Evolutionary conservation across 768 basidiomycete species (phyloP).

Genomic region (Strobilomyces echinocephalus): DNA sequence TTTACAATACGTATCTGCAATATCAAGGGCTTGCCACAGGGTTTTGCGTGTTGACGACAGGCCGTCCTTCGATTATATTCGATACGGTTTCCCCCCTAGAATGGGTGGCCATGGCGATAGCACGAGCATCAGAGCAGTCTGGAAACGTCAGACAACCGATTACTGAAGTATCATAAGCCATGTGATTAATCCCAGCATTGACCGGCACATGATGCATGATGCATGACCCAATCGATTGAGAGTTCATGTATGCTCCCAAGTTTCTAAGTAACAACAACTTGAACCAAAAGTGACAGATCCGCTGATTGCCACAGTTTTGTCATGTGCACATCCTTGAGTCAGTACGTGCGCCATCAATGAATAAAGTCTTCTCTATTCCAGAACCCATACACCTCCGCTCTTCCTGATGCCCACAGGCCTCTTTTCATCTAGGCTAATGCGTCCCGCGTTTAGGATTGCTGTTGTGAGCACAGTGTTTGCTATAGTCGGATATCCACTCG

Average conservation of each 20-base stretch:
- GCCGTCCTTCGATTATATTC: background rate
- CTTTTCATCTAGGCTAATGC: slow-evolving; percentile 88
- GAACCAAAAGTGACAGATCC: background rate
- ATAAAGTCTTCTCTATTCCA: slow-evolving; percentile 46
- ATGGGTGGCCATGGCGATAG: slow-evolving; percentile 11
- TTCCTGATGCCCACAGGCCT: slow-evolving; percentile 75
- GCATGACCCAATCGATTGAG: background rate
- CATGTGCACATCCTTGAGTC: too few relatives aligned
- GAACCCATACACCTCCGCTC: slow-evolving; percentile 57
- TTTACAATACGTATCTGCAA: slow-evolving; percentile 32
- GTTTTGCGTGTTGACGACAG: slow-evolving; percentile 20
- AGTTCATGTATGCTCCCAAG: background rate
- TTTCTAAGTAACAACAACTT: background rate
- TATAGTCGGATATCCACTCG: slow-evolving; percentile 80
- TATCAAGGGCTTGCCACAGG: slow-evolving; percentile 29
- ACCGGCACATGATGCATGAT: background rate
- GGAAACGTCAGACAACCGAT: background rate
- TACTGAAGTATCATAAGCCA: too few relatives aligned
- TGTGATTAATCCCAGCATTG: background rate
- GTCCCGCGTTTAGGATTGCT: slow-evolving; percentile 85
- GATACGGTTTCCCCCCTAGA: slow-evolving; percentile 11
- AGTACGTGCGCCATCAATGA: too few relatives aligned
- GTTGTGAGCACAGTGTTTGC: slow-evolving; percentile 83
- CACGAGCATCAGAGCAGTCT: slow-evolving; percentile 5
- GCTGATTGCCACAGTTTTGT: too few relatives aligned